These are phyloP conservation scores for Xanthoconium purpureum DNA, from an alignment of 768 basidiomycete genomes.

Conservation along the genomic window DNA sequence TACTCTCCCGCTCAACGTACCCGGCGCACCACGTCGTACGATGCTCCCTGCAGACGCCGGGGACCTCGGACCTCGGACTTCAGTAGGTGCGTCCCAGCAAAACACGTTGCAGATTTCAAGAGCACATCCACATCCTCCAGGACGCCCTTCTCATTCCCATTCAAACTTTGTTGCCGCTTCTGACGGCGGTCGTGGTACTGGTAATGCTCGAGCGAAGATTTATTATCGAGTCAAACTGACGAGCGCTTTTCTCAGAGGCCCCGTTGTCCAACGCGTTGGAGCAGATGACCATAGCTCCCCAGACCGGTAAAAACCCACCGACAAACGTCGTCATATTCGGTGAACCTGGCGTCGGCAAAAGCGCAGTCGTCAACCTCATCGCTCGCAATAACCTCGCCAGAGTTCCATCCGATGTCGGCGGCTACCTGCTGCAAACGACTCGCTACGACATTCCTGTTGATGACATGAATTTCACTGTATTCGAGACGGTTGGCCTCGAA, in stretches of 20 bases:
- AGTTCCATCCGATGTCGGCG: constrained; percentile 4
- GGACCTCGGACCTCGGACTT: constrained; percentile 61
- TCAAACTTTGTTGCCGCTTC: not conserved
- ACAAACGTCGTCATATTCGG: constrained; percentile 6
- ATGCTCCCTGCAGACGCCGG: constrained; percentile 36
- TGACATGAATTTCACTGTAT: not conserved
- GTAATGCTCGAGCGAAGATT: not conserved
- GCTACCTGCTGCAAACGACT: constrained; percentile 29
- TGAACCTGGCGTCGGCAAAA: constrained; percentile 5
- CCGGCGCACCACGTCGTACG: constrained; percentile 48
- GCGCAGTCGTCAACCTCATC: constrained; percentile 5
- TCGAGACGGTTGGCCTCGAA: not conserved
- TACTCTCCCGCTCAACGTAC: constrained; percentile 51
- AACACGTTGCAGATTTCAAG: not conserved
- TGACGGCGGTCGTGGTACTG: not conserved
- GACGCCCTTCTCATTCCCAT: not conserved
- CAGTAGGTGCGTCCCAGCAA: not conserved
- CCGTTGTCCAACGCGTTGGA: too few relatives aligned
- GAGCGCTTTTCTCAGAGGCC: not conserved
- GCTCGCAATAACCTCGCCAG: not conserved
- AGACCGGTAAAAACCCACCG: not conserved
- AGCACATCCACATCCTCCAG: not conserved
- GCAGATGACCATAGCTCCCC: not conserved
- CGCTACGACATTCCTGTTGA: constrained; percentile 20
- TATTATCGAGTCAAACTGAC: not conserved